Base-by-base conservation (phyloP, 345 rosid species). In the Acer saccharum region DNA sequence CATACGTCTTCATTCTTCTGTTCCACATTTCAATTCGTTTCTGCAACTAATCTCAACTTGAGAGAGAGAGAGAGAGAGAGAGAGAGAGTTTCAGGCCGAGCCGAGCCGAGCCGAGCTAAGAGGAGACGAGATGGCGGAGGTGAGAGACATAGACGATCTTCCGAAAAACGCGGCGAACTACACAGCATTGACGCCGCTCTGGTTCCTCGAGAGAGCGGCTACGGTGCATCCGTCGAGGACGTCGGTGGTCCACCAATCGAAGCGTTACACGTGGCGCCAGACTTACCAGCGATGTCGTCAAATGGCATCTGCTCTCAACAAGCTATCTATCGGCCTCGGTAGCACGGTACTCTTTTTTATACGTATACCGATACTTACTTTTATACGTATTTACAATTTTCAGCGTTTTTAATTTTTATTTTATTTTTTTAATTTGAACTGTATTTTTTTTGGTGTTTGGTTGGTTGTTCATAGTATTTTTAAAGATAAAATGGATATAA, bases 141-240 rank as follows among this genome's bases (percentile, higher is more conserved):
- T 21, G 79, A 87, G 83, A 67, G 98, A 92, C 78, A 93, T 90
- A 58, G 99, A 95, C 69, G 94, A 92, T 41, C 91, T 95, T 29
- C 98, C 98, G 0, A 93, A 93, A 71, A 90, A 88, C 86, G 81
- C 76, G 0, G 99, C 97, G 16, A 95, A 95, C 88, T 88, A 89
- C 89, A 88, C 82, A 12, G 95, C 99, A 27, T 32, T 95, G 74
- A 93, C 99, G 63, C 99, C 99, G 25, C 88, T 95, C 1, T 90
- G 94, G 93, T 92, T 95, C 78, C 76, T 95, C 14, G 93, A 92
- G 18, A 88, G 99, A 65, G 98, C 98, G 0, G 98, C 99, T 16
- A 65, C 82, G 0, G 89, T 95, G 65, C 95, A 94, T 69, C 99
- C 97, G 0, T n/a, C 74, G 41, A 85, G 97, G 68, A 81, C 60